Evolutionary conservation across 331 rosid species (phyloP), one percentile per base, ranked within the genome.

Genomic region (Spiraea crenata): DNA sequence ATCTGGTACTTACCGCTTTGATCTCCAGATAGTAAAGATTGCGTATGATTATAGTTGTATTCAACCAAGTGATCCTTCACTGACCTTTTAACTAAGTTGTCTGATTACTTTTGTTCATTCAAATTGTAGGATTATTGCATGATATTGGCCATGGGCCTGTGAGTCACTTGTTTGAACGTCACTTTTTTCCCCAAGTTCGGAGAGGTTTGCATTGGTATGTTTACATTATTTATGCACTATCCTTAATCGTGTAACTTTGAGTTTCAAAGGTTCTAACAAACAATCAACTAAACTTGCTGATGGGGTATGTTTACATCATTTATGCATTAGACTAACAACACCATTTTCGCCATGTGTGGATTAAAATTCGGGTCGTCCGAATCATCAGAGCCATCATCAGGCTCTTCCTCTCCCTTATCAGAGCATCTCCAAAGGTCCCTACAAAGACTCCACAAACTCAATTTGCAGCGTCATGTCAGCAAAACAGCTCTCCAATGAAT

Each of bases 131-230:
- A 65, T 97, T 93, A 72, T 51, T 93, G 84, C 99, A 93, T 81
- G 99, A 93, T 83, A 84, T 93, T 56, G 99, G 99, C 67, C 99
- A 93, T 67, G 99, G 97, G 34, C 97, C 99, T 72, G 89, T 87
- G 80, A 93, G 99, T 82, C 99, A 93, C 89, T 69, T 93, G 82
- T 93, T 89, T 79, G 99, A 93, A 83, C 90, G 95, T 2, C 85
- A 83, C 68, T 87, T 93, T 84, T 92, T 93, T 73, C 96, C 97
- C 49, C 83, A 9, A 67, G 97, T 93, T 72, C 38, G 59, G 56
- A 81, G 67, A 65, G 90, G 78, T 70, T 84, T 64, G 65, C 71
- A 87, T 62, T 93, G 99, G 97, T 93, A 87, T 55, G 65, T 46
- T 51, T 57, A 58, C 44, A 40, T 38, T 48, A 48, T n/a, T 37